phyloP scores from a whole-genome alignment of 345 rosid species.

The Noccaea bulbosa region DNA sequence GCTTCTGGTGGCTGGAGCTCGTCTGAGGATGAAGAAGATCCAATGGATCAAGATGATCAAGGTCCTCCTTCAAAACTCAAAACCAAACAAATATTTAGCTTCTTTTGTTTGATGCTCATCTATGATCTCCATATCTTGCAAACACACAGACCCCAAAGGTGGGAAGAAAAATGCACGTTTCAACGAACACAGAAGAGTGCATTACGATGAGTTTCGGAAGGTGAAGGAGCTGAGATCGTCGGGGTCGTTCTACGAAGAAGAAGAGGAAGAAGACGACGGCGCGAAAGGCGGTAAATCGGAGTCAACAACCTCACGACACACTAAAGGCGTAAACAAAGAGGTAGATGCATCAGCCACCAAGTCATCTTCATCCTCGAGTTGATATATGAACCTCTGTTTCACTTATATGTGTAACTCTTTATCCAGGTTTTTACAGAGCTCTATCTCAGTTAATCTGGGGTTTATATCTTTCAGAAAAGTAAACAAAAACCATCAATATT shows the following conservation, averaged over 20 bases:
- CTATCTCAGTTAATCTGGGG: conserved; percentile 1
- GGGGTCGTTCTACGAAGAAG: conserved; percentile 71
- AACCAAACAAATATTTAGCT: conserved; percentile 2
- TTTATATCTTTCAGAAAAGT: conserved; percentile 1
- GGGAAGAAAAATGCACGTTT: conserved; percentile 56
- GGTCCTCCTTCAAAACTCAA: conserved; percentile 43
- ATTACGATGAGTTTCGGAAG: conserved; percentile 83
- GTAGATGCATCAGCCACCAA: conserved; percentile 34
- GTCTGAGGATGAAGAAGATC: conserved; percentile 87
- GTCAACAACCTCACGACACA: conserved; percentile 48
- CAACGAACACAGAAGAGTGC: conserved; percentile 80
- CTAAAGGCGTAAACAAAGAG: conserved; percentile 55
- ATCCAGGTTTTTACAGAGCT: conserved; percentile 17
- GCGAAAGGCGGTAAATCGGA: conserved; percentile 40
- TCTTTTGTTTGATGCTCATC: not conserved
- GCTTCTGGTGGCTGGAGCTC: conserved; percentile 81
- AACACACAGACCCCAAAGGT: conserved; percentile 48
- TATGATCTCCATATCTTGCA: not conserved
- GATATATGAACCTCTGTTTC: conserved; percentile 20
- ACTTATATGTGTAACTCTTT: conserved; percentile 23
- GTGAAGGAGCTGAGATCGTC: conserved; percentile 74
- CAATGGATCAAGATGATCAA: conserved; percentile 73
- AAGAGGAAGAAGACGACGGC: conserved; percentile 55
- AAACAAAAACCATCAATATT: not conserved
- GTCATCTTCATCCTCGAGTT: conserved; percentile 37